Conservation (phyloP, 371 early-diverging fungal genomes). For the Mortierella sp. region DNA sequence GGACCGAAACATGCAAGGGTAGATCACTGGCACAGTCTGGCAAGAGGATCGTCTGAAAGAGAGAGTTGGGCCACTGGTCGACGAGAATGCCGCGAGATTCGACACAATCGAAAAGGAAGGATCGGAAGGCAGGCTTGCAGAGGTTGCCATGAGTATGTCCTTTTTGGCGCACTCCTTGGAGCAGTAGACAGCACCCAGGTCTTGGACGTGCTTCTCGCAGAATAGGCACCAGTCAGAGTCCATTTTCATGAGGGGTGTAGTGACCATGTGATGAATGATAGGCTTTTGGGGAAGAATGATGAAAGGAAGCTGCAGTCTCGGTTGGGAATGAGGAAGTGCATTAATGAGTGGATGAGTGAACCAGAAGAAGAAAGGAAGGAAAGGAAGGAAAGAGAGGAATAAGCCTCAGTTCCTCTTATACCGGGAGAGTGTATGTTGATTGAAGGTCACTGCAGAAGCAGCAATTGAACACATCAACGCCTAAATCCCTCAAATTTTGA, state of each 20-base stretch:
- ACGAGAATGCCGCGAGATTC: not conserved
- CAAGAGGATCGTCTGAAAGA: slow-evolving; percentile 10
- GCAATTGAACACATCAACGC: no score
- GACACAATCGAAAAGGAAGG: not conserved
- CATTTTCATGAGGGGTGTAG: slow-evolving; percentile 9
- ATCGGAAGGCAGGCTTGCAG: slow-evolving; percentile 1
- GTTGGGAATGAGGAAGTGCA: not conserved
- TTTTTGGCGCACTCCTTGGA: slow-evolving; percentile 29
- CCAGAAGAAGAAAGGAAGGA: no score
- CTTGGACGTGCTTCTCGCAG: slow-evolving; percentile 44
- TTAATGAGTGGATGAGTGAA: no score
- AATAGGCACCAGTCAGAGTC: slow-evolving; percentile 47
- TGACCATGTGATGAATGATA: not conserved
- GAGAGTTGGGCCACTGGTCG: not conserved
- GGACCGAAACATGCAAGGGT: slow-evolving; percentile 23
- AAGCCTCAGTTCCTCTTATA: no score
- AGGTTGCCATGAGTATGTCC: slow-evolving; percentile 26
- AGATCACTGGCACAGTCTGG: slow-evolving; percentile 12
- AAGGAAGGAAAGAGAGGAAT: no score
- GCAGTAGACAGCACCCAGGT: slow-evolving; percentile 32
- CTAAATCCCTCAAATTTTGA: no score
- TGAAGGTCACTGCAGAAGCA: no score
- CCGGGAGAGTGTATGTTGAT: no score
- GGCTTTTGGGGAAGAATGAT: not conserved
- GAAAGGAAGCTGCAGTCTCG: not conserved